These are phyloP conservation scores for Ogataea neopini DNA, from an alignment of 805 yeast genomes.

Conservation along the genomic window DNA sequence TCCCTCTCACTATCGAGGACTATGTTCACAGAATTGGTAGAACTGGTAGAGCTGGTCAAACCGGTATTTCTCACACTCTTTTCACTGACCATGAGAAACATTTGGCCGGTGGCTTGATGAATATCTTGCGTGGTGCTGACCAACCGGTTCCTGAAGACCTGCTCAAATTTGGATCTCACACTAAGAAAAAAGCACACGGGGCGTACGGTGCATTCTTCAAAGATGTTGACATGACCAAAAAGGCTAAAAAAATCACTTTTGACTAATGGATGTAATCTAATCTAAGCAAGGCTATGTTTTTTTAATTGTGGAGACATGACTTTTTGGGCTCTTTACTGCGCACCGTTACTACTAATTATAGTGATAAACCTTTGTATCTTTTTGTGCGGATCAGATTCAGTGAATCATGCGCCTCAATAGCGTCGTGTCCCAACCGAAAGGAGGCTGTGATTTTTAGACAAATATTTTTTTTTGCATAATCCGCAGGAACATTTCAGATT, in stretches of 20 bases:
- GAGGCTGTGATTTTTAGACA: slow-evolving; percentile 17
- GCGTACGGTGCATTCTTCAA: slow-evolving; percentile 98
- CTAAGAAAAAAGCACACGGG: slow-evolving; percentile 95
- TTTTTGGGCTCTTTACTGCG: slow-evolving; percentile 1
- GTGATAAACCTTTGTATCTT: not conserved
- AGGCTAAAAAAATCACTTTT: slow-evolving; percentile 89
- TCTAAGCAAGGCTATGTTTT: not conserved
- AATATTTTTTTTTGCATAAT: not conserved
- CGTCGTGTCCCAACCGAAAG: slow-evolving; percentile 15
- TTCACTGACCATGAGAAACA: slow-evolving; percentile 98
- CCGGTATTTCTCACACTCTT: slow-evolving; percentile 92
- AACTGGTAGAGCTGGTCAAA: slow-evolving; percentile 96
- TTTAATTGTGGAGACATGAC: not conserved
- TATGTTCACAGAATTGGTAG: slow-evolving; percentile 97
- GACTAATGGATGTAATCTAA: slow-evolving; percentile 36
- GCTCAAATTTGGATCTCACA: slow-evolving; percentile 94
- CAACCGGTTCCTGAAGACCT: slow-evolving; percentile 96
- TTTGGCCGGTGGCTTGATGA: slow-evolving; percentile 89
- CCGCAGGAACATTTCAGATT: not conserved
- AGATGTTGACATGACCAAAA: slow-evolving; percentile 81
- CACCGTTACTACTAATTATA: slow-evolving; percentile 1
- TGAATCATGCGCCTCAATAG: not conserved
- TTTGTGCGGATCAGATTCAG: not conserved
- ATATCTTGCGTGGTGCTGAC: slow-evolving; percentile 88
- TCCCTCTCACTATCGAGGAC: slow-evolving; percentile 95